A percentile compares a stretch with the other conserved stretches of the same genome.
Evolutionary conservation across 2,329 filamentous ascomycete species (phyloP).

Genomic region (Pyricularia sp.): DNA sequence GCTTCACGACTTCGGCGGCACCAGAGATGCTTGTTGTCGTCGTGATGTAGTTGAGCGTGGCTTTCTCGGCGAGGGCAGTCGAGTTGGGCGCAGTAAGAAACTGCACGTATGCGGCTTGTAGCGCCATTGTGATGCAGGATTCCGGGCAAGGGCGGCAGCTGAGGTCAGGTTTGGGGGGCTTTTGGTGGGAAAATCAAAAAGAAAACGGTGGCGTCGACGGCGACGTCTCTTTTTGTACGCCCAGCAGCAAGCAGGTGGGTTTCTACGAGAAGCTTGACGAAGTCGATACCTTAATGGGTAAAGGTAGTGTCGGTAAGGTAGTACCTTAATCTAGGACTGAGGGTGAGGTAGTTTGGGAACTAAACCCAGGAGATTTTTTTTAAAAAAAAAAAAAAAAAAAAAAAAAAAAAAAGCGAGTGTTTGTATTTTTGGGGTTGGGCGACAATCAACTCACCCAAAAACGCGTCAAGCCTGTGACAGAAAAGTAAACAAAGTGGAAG

Average conservation of each 20-base stretch:
- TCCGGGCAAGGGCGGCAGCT: background rate
- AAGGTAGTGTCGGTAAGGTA: background rate
- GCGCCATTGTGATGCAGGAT: conserved; percentile 28
- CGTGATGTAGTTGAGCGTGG: conserved; percentile 78
- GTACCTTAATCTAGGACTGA: background rate
- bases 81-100: conserved; percentile 61
- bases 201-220: background rate
- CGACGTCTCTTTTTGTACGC: background rate
- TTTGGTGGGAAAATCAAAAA: background rate
- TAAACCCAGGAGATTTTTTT: too few species aligned
- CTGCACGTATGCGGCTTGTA: conserved; percentile 54
- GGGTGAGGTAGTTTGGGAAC: background rate
- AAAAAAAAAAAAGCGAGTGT: background rate
- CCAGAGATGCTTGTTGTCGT: conserved; percentile 69
- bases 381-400: background rate
- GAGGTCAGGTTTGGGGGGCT: background rate
- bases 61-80: conserved; percentile 53
- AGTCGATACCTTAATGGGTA: background rate
- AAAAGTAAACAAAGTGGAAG: background rate
- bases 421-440: background rate
- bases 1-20: conserved; percentile 70
- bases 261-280: background rate
- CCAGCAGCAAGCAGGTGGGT: background rate
- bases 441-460: background rate
- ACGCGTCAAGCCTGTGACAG: background rate